Conservation (phyloP, 2,329 filamentous ascomycete genomes). For the Aspergillus fructus region DNA sequence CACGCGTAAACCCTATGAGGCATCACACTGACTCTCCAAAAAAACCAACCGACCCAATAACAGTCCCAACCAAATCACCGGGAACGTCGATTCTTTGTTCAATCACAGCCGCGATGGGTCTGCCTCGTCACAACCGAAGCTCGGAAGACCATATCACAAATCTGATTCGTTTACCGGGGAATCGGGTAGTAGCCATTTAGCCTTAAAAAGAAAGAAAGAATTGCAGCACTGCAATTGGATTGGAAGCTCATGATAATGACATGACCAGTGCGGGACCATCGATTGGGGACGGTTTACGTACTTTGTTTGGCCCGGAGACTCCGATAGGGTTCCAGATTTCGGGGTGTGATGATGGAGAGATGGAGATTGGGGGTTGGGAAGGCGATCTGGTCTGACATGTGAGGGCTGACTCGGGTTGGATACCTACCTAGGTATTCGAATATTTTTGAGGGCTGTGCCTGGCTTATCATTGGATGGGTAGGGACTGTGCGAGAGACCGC, state of each 20-base stretch:
- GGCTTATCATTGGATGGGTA: neutral
- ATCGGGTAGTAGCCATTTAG: neutral
- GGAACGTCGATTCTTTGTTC: slow-evolving; percentile 4
- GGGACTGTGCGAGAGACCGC: neutral
- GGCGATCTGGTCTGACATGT: neutral
- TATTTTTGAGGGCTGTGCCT: too few relatives aligned
- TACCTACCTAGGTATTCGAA: neutral
- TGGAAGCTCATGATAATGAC: neutral
- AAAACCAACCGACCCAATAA: slow-evolving; percentile 7
- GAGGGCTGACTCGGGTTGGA: neutral
- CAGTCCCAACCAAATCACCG: slow-evolving; percentile 6
- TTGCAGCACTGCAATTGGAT: neutral
- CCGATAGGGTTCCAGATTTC: slow-evolving; percentile 3
- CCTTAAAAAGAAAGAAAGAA: too few relatives aligned
- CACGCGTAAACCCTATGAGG: neutral
- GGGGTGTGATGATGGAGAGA: neutral
- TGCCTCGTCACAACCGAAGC: neutral
- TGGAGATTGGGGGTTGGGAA: too few relatives aligned
- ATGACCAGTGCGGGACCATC: neutral
- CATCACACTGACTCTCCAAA: too few relatives aligned
- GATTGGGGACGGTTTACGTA: neutral
- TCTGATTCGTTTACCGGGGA: neutral
- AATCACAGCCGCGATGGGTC: neutral
- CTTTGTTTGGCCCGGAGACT: neutral
- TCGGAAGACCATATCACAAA: too few relatives aligned